Evolutionary conservation across 2,329 filamentous ascomycete species (phyloP).

Genomic region (Periconia sp.): DNA sequence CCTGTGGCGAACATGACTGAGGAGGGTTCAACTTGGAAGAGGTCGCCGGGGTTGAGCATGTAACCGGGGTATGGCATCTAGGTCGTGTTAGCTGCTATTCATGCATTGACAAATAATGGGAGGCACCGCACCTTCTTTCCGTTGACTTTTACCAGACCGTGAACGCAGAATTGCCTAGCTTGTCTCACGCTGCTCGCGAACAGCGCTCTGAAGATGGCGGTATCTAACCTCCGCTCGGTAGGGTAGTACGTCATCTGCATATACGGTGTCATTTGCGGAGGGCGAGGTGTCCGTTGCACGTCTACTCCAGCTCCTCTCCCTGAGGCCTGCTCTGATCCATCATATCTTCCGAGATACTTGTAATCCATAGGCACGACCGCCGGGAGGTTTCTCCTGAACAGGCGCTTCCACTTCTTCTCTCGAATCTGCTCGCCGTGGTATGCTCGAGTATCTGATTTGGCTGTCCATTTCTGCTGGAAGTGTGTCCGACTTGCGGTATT

Average conservation of each 20-base stretch:
- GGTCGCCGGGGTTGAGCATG: slow-evolving; percentile 92
- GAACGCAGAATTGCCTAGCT: slow-evolving; percentile 91
- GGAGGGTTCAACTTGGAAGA: slow-evolving; percentile 94
- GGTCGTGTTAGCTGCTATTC: not conserved
- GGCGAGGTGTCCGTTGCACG: slow-evolving; percentile 16
- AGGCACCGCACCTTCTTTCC: slow-evolving; percentile 77
- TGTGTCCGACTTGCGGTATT: slow-evolving; percentile 63
- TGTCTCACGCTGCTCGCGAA: slow-evolving; percentile 94
- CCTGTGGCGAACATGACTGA: slow-evolving; percentile 89
- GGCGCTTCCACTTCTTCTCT: slow-evolving; percentile 91
- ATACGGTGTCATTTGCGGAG: slow-evolving; percentile 72
- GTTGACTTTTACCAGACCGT: slow-evolving; percentile 94
- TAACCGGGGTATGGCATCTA: slow-evolving; percentile 94
- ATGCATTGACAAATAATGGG: not conserved
- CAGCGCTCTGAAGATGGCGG: slow-evolving; percentile 90
- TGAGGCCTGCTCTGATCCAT: slow-evolving; percentile 82
- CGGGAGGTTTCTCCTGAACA: slow-evolving; percentile 83
- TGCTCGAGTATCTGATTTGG: slow-evolving; percentile 80
- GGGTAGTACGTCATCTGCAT: slow-evolving; percentile 97
- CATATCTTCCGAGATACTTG: slow-evolving; percentile 75
- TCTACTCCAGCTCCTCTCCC: slow-evolving; percentile 77
- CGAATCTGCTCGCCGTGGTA: slow-evolving; percentile 96
- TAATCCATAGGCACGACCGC: slow-evolving; percentile 87
- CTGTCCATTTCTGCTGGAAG: slow-evolving; percentile 98
- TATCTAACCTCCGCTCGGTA: slow-evolving; percentile 87